Percentiles rank a stretch among this genome's conserved stretches.
phyloP scores from a whole-genome alignment of 371 early-diverging fungal species.

The Entomophthora muscae region DNA sequence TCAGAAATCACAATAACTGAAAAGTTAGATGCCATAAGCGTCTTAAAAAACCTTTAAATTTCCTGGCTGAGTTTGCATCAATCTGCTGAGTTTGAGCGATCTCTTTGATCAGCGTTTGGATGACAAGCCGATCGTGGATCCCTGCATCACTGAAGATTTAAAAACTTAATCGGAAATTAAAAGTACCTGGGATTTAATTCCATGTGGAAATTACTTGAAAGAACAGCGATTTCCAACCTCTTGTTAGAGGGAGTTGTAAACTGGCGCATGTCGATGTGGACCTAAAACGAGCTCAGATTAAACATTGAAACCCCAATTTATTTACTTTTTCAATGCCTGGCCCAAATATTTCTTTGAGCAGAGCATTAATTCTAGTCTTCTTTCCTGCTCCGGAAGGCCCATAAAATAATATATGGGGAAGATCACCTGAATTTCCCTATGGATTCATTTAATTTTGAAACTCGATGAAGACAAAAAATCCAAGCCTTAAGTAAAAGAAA shows the following conservation, averaged over 20 bases:
- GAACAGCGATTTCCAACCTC: conserved; percentile 67
- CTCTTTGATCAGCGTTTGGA: conserved; percentile 96
- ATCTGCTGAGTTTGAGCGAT: conserved; percentile 97
- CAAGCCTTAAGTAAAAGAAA: too few relatives aligned
- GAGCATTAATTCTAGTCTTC: conserved; percentile 82
- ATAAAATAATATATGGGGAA: conserved; percentile 94
- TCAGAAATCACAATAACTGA: conserved; percentile 90
- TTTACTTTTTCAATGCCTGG: conserved; percentile 78
- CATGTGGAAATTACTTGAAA: conserved; percentile 82
- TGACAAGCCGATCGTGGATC: conserved; percentile 83
- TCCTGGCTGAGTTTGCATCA: conserved; percentile 50
- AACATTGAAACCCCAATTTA: not conserved
- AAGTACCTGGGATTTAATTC: conserved; percentile 79
- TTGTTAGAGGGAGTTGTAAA: conserved; percentile 67
- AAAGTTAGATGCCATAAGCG: not conserved
- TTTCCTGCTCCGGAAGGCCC: conserved; percentile 97
- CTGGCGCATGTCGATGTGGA: conserved; percentile 71
- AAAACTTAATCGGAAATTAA: conserved; percentile 13
- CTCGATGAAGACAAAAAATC: too few relatives aligned
- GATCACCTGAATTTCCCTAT: conserved; percentile 57
- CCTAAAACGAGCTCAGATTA: conserved; percentile 19
- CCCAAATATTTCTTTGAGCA: conserved; percentile 76
- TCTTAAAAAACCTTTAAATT: conserved; percentile 56
- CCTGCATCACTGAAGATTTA: conserved; percentile 79
- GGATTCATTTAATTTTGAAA: too few relatives aligned